These are phyloP conservation scores for Fusarium pseudograminearum DNA, from an alignment of 2,329 filamentous ascomycete species.

Conservation along the genomic window DNA sequence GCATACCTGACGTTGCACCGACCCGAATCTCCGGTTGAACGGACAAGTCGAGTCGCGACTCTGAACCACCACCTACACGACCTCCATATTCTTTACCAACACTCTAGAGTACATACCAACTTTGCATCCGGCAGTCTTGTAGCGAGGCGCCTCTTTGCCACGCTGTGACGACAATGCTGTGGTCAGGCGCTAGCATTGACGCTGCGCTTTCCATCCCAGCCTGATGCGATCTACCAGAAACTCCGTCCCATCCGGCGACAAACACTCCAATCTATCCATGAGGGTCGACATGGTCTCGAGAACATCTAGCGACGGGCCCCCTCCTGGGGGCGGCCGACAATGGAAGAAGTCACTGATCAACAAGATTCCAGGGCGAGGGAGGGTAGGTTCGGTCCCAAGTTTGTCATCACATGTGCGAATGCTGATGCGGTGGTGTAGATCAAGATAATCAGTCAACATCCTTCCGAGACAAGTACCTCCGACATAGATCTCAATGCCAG, in stretches of 20 bases:
- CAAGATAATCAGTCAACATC: conserved; percentile 28
- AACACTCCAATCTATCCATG: conserved; percentile 30
- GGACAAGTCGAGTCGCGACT: conserved; percentile 8
- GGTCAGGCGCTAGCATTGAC: conserved; percentile 42
- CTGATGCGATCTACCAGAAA: conserved; percentile 43
- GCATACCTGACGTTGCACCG: conserved; percentile 26
- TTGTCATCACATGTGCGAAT: conserved; percentile 5
- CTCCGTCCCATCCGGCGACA: conserved; percentile 31
- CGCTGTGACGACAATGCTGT: conserved; percentile 46
- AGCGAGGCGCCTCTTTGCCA: conserved; percentile 39
- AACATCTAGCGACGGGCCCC: conserved; percentile 47
- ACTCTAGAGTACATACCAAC: neutral
- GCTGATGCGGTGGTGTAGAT: conserved; percentile 17
- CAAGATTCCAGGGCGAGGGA: conserved; percentile 33
- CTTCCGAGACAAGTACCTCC: conserved; percentile 44
- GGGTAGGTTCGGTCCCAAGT: conserved; percentile 7
- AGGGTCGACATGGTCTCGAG: conserved; percentile 49
- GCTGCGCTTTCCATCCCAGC: conserved; percentile 41
- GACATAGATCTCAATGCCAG: conserved; percentile 47
- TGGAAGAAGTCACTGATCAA: conserved; percentile 35
- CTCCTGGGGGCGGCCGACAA: conserved; percentile 34
- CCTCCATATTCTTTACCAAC: neutral
- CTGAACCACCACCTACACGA: neutral
- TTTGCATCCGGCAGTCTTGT: conserved; percentile 26
- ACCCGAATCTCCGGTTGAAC: conserved; percentile 24